Evolutionary conservation across 352 stramenopile genomes (phyloP).

Genomic region (Blastocystis sp.): DNA sequence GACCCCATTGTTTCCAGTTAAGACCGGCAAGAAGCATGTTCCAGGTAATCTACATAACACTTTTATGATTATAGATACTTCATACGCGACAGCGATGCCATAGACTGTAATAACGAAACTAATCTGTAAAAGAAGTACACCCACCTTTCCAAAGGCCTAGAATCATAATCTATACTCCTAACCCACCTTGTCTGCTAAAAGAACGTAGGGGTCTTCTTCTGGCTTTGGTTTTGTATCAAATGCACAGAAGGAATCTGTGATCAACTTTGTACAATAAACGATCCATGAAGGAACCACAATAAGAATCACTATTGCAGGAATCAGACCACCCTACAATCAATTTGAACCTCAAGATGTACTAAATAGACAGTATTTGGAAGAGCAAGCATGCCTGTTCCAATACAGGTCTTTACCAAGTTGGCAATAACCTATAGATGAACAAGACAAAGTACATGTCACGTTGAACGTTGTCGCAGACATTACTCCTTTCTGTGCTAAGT

Average conservation of each 20-base stretch:
- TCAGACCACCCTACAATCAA: constrained; percentile 36
- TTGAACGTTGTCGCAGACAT: constrained; percentile 55
- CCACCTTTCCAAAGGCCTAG: constrained; percentile 55
- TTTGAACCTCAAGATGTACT: not conserved
- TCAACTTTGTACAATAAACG: constrained; percentile 56
- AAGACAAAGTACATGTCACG: not conserved
- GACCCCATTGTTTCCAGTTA: constrained; percentile 3
- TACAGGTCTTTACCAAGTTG: constrained; percentile 62
- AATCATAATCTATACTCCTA: not conserved
- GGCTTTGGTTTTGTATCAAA: constrained; percentile 44
- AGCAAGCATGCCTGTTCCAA: constrained; percentile 57
- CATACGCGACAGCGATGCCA: constrained; percentile 55
- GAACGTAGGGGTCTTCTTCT: constrained; percentile 56
- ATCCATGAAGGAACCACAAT: constrained; percentile 59
- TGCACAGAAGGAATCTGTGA: constrained; percentile 46
- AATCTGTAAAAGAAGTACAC: constrained; percentile 40
- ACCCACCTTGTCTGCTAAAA: constrained; percentile 43
- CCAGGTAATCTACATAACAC: constrained; percentile 41
- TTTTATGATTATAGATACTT: not conserved
- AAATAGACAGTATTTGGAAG: constrained; percentile 56
- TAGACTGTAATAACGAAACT: constrained; percentile 62
- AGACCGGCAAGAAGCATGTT: constrained; percentile 35
- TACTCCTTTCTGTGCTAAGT: not conserved
- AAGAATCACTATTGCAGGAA: constrained; percentile 58
- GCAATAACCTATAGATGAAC: constrained; percentile 14